Base-by-base conservation (phyloP, 305 asterid species). In the Fraxinus sp. region DNA sequence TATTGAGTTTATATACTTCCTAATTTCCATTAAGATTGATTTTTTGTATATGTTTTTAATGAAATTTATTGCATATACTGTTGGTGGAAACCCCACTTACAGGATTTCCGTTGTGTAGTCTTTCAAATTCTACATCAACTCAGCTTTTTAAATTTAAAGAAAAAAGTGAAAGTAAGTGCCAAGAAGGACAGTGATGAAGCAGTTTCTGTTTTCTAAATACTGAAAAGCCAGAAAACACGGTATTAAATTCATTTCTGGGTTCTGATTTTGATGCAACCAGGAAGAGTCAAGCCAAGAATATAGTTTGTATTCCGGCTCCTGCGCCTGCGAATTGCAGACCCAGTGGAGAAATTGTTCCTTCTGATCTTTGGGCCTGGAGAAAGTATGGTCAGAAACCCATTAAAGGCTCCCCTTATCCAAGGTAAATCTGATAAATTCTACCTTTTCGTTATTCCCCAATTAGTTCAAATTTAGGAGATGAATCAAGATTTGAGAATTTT, bases 261-360 rank as follows among this genome's bases (percentile, higher is more conserved):
- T 22, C 7, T 66, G 41, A 66, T 24, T 79, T 46, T 55, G 16
- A 83, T 85, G 83, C 64, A 75, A 33, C 39, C 88, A 94, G 98
- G 91, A 94, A 94, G 87, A 89, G 93, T 80, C 97, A 90, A 85
- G 92, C 94, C 5, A 93, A 90, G 89, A 94, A 92, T 86, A 97
- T 94, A 2, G 93, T 94, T 4, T 93, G 97, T 79, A 90, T 94
- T 79, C 97, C 98, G 7, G 97, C 98, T 70, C 93, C 97, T 33
- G 90, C 94, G 24, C 97, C 97, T 0, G 98, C 90, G 32, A 93
- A 91, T 86, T 91, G 93, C 89, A 85, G 93, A 80, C 79, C 93
- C 1, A 89, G 90, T 24, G 98, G 97, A 33, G 98, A 94, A 86
- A 85, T 93, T 35, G 97, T 93, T 79, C 98, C 98, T 0, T 93